Conservation (phyloP, 768 basidiomycete genomes). For the Agaricus sinodeliciosus region DNA sequence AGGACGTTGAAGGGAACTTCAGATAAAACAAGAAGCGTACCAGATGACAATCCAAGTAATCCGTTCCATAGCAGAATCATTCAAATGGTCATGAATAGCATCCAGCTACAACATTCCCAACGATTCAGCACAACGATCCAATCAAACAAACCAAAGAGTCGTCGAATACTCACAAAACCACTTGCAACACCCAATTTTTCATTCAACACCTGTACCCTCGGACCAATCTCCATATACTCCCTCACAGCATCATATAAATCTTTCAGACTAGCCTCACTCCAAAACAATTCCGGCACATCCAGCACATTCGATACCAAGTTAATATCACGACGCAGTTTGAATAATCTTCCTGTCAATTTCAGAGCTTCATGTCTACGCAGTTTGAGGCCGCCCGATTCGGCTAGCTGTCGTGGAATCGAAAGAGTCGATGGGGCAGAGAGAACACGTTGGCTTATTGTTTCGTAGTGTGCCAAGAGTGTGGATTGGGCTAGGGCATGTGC, state of each 20-base stretch:
- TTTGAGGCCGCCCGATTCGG: constrained; percentile 66
- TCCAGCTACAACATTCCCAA: constrained; percentile 50
- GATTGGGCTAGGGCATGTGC: constrained; percentile 94
- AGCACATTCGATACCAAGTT: constrained; percentile 91
- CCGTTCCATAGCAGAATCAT: constrained; percentile 83
- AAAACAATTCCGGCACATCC: constrained; percentile 91
- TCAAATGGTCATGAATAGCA: constrained; percentile 90
- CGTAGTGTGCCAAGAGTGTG: constrained; percentile 85
- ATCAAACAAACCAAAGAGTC: neutral
- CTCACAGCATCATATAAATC: constrained; percentile 88
- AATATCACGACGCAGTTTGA: constrained; percentile 84
- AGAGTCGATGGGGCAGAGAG: constrained; percentile 72
- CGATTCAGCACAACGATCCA: neutral
- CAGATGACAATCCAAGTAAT: constrained; percentile 63
- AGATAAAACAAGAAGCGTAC: constrained; percentile 15
- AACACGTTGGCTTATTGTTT: constrained; percentile 68
- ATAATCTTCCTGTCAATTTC: constrained; percentile 77
- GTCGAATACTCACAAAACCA: constrained; percentile 61
- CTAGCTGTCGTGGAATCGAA: constrained; percentile 81
- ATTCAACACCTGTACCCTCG: constrained; percentile 77
- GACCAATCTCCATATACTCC: constrained; percentile 91
- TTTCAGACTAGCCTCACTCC: constrained; percentile 88
- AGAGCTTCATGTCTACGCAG: constrained; percentile 79
- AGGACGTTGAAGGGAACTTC: constrained; percentile 15
- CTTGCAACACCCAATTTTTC: constrained; percentile 84